A percentile compares a stretch with the other conserved stretches of the same genome.
These are phyloP conservation scores for Vigna reflexopilosa DNA, from an alignment of 306 rosid genomes.

Conservation along the genomic window DNA sequence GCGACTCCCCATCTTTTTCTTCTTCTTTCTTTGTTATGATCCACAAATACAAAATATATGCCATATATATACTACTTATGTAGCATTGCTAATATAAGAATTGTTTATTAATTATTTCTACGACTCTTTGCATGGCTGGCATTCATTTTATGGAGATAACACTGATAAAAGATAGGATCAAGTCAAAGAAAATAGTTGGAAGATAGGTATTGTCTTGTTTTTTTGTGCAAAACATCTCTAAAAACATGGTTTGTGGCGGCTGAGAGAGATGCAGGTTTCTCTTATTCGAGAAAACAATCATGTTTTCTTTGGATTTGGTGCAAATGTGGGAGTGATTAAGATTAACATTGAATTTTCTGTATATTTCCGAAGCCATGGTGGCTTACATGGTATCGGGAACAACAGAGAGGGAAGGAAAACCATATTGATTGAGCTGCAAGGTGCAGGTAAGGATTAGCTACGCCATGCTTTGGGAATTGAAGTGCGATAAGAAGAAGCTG, in stretches of 20 bases:
- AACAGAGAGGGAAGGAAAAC: neutral
- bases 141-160: no score
- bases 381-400: neutral
- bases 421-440: neutral
- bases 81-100: neutral
- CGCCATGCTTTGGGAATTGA: neutral
- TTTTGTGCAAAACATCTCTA: constrained; percentile 80
- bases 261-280: constrained; percentile 44
- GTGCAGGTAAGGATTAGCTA: neutral
- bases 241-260: constrained; percentile 78
- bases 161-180: no score
- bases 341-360: neutral
- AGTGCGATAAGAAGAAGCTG: neutral
- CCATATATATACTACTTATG: neutral
- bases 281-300: constrained; percentile 10
- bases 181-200: constrained; percentile 36
- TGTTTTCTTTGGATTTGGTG: neutral
- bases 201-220: constrained; percentile 66
- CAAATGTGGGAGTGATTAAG: neutral
- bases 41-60: neutral
- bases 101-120: neutral
- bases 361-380: neutral
- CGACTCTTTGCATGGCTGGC: neutral
- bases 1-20: constrained; percentile 3
- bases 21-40: neutral